Evolutionary conservation across 1,139 yeast species (phyloP).

Genomic region (Yamadazyma trypodendri): DNA sequence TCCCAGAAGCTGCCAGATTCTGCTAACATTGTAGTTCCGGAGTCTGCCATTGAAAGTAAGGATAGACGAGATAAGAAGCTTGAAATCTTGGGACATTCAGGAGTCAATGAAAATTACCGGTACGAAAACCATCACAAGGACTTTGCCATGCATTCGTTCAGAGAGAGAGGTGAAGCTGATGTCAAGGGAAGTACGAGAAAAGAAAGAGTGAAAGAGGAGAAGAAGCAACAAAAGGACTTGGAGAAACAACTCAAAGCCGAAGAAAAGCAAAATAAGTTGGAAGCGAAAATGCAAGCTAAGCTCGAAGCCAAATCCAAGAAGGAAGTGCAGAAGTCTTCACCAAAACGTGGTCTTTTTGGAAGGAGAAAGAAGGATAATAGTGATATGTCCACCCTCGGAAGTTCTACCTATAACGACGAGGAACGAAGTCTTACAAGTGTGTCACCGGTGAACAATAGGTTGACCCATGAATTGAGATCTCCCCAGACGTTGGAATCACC

Average conservation of each 20-base stretch:
- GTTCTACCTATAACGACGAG: conserved; percentile 3
- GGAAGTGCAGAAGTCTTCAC: conserved; percentile 6
- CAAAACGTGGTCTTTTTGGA: conserved; percentile 15
- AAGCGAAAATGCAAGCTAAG: conserved; percentile 15
- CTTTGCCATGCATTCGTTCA: conserved; percentile 37
- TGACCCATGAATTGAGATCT: background rate
- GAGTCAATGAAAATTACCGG: conserved; percentile 29
- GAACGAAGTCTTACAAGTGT: background rate
- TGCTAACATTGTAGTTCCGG: background rate
- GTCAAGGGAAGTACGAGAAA: conserved; percentile 22
- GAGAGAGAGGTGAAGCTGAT: conserved; percentile 19
- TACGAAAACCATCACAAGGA: conserved; percentile 42
- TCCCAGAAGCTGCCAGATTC: conserved; percentile 5
- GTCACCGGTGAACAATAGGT: background rate
- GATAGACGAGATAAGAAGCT: conserved; percentile 15
- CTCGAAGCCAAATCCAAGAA: conserved; percentile 13
- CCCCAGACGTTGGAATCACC: background rate
- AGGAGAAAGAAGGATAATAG: conserved; percentile 13
- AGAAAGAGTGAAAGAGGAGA: conserved; percentile 36
- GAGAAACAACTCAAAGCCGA: conserved; percentile 18
- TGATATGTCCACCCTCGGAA: conserved; percentile 11
- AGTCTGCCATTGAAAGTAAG: conserved; percentile 10
- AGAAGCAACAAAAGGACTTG: conserved; percentile 19
- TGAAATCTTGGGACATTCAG: conserved; percentile 20
- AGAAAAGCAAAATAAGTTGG: conserved; percentile 15